phyloP scores from a whole-genome alignment of 139 green algal species.

The Tetratostichococcus sp. region DNA sequence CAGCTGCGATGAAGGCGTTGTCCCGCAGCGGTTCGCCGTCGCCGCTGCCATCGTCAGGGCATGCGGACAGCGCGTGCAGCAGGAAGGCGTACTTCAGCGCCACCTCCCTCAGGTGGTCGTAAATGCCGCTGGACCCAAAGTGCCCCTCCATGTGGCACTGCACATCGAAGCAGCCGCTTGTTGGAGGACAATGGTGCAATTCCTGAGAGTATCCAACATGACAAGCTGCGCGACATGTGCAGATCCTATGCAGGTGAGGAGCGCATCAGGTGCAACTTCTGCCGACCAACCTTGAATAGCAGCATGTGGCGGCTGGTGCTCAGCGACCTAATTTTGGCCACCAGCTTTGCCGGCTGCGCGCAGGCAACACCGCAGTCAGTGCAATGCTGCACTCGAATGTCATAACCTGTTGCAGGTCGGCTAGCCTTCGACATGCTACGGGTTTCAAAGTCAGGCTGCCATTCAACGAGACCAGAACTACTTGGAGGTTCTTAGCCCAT shows the following conservation, averaged over 20 bases:
- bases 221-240: too few relatives aligned
- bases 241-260: too few relatives aligned
- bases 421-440: too few relatives aligned
- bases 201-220: too few relatives aligned
- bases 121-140: constrained; percentile 51
- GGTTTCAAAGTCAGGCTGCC: too few relatives aligned
- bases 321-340: constrained; percentile 50
- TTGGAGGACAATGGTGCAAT: too few relatives aligned
- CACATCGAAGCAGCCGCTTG: neutral
- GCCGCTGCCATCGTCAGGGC: neutral
- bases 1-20: neutral
- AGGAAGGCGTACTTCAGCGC: constrained; percentile 63
- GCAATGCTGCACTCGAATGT: too few relatives aligned
- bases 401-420: neutral
- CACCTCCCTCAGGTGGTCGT: constrained; percentile 11
- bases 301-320: constrained; percentile 39
- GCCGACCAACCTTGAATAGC: constrained; percentile 45
- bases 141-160: constrained; percentile 51
- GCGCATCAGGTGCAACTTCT: too few relatives aligned
- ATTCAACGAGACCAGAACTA: too few relatives aligned
- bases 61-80: constrained; percentile 16
- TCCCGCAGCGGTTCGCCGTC: neutral
- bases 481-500: too few relatives aligned
- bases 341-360: constrained; percentile 65
- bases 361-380: neutral